These are phyloP conservation scores for Hypoxylon fuscum DNA, from an alignment of 495 filamentous ascomycete genomes.

Conservation along the genomic window DNA sequence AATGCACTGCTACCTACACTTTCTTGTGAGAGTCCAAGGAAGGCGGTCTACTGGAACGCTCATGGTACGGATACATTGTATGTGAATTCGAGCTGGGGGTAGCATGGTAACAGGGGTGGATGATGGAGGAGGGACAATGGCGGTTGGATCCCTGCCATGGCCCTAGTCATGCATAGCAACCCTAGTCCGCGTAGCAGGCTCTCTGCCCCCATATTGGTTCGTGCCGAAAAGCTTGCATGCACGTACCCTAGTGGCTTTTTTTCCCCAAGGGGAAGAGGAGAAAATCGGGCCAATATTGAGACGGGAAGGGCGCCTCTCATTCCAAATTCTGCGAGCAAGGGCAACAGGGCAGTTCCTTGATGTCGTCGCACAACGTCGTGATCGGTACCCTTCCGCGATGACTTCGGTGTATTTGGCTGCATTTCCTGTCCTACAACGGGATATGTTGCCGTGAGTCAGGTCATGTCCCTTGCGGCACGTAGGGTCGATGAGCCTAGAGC, in stretches of 20 bases:
- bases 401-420: conserved; percentile 19
- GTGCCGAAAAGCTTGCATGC: conserved; percentile 31
- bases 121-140: conserved; percentile 21
- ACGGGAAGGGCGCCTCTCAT: conserved; percentile 15
- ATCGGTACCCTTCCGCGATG: conserved; percentile 22
- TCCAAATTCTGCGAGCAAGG: conserved; percentile 29
- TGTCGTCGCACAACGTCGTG: conserved; percentile 21
- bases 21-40: conserved; percentile 20
- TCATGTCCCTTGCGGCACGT: not conserved
- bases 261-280: conserved; percentile 39
- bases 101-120: not conserved
- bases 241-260: conserved; percentile 27
- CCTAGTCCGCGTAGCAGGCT: conserved; percentile 10
- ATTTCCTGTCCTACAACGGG: conserved; percentile 5
- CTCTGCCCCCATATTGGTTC: conserved; percentile 24
- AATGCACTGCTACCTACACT: conserved; percentile 30
- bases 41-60: conserved; percentile 27
- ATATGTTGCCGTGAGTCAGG: conserved; percentile 1
- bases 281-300: conserved; percentile 22
- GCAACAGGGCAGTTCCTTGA: conserved; percentile 3
- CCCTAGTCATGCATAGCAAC: conserved; percentile 20
- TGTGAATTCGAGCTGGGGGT: conserved; percentile 17
- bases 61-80: conserved; percentile 20
- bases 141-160: conserved; percentile 31
- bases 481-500: not conserved